Evolutionary conservation across 768 basidiomycete species (phyloP).

Genomic region (Holtermannia corniformis): DNA sequence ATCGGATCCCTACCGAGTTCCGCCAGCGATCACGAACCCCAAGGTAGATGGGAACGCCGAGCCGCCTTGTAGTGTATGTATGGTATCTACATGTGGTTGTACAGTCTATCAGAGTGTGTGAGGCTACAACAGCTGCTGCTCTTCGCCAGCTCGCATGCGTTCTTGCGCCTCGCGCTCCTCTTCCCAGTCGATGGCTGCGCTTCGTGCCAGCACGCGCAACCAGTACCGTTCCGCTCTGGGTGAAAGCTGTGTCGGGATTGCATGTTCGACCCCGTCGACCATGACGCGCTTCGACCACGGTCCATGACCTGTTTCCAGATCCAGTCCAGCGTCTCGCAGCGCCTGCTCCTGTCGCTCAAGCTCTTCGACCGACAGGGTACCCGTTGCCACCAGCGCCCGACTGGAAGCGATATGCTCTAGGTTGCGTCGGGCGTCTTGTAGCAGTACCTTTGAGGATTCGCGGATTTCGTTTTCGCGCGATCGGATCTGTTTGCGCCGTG

Average conservation of each 20-base stretch:
- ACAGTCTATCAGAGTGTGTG: too few relatives aligned
- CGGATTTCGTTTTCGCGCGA: slow-evolving; percentile 25
- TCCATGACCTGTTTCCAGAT: background rate
- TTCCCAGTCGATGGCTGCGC: slow-evolving; percentile 37
- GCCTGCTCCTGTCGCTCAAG: background rate
- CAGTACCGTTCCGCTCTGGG: slow-evolving; percentile 21
- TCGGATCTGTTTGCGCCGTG: slow-evolving; percentile 20
- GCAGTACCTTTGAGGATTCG: slow-evolving; percentile 16
- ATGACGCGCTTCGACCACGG: background rate
- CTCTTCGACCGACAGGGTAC: background rate
- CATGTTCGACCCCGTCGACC: background rate
- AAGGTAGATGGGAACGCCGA: too few relatives aligned
- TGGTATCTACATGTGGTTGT: too few relatives aligned
- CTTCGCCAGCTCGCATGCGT: slow-evolving; percentile 25
- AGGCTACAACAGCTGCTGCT: slow-evolving; percentile 13
- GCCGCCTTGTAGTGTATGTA: too few relatives aligned
- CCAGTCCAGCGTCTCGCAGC: background rate
- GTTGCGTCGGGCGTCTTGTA: background rate
- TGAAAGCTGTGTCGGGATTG: slow-evolving; percentile 18
- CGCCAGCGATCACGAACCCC: too few relatives aligned
- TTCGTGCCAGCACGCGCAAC: slow-evolving; percentile 18
- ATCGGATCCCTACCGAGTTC: too few relatives aligned
- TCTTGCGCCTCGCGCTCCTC: slow-evolving; percentile 35
- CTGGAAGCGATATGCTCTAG: background rate
- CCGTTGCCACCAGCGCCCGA: background rate